Base-by-base conservation (phyloP, 2,329 filamentous ascomycete species). In the Xylariales sp. region DNA sequence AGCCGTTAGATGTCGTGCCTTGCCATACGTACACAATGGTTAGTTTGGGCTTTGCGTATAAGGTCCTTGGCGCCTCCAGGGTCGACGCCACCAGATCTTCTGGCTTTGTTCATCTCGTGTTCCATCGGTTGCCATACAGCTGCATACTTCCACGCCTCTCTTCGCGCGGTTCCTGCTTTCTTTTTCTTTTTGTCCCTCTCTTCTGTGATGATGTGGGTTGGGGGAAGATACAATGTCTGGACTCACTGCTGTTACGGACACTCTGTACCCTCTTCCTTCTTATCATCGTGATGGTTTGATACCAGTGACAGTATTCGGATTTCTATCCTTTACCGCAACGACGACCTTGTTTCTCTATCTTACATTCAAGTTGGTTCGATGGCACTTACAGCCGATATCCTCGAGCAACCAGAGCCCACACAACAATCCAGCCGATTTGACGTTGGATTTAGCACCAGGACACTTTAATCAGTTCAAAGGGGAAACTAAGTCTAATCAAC, bases 371-470 rank as follows among this genome's bases (percentile, higher is more conserved):
- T 33, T 46, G 17, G 16, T 44, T 18, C 14, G 30, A 14, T 46
- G 44, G 44, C 41, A 39, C 18, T 66, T 49, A 7, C 18, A 30
- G 13, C 13, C 27, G 15, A 16, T 23, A 23, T 24, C 29, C 8
- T 24, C n/a, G 17, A 20, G 18, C 30, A 19, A 27, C n/a, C 12
- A 28, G 16, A n/a, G n/a, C 12, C 36, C 20, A n/a, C 37, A 33
- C 12, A 17, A 12, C 13, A 15, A 17, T 7, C 24, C 35, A 4
- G 31, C 35, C 8, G 35, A 38, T 28, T 23, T 38, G 17, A 30
- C 35, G 6, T 28, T 38, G 12, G 35, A 28, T 11, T 13, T 38
- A n/a, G 30, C 35, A n/a, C 35, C 30, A 27, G 16, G 13, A 21
- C 35, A 38, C 28, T 38, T 38, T 18, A 24, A 17, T 10, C 24